Evolutionary conservation across 441 rosid genomes (phyloP), one percentile per base, ranked within the genome.

Genomic region (Viola pubescens): DNA sequence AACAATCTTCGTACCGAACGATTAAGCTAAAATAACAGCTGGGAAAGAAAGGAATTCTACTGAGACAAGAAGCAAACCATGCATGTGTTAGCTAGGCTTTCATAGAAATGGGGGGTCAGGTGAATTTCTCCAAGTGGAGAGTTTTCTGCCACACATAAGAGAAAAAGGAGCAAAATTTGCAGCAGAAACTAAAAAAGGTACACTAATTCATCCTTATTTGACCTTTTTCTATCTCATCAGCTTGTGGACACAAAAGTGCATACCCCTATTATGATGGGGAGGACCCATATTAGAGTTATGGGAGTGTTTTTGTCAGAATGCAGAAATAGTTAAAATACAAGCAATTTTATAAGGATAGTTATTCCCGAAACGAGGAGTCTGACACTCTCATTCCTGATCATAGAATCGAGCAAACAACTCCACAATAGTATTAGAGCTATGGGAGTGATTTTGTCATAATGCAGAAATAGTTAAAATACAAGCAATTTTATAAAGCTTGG

Each of bases 151-250:
- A 37, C 61, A 43, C 7, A 61, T 66, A 70, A 56, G 70, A 64
- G 55, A 38, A 2, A 26, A 26, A 26, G 61, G 3, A 59, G 63
- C 63, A 52, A 44, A 46, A 60, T 54, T 47, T 48, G 41, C 37
- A 12, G 75, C 69, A 48, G 60, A 67, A 70, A 46, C 40, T 14
- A 43, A 4, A 54, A 53, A 69, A 67, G 65, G 52, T 38, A 8
- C 26, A 19, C 26, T 19, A 19, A 10, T 67, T 66, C 73, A 45
- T 56, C 62, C 62, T 66, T 58, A 49, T 66, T 56, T 62, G 65
- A 50, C 66, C 59, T 64, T 65, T 59, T 71, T 51, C 53, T 16
- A 70, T 71, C 65, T 19, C 26, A 54, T 71, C 63, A 59, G 61
- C 14, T 59, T 55, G 34, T 48, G 52, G 67, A 45, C 26, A 14